Percentiles rank a stretch among this genome's conserved stretches.
Evolutionary conservation across 2,329 filamentous ascomycete species (phyloP).

Genomic region (Colletotrichum theobromicola): DNA sequence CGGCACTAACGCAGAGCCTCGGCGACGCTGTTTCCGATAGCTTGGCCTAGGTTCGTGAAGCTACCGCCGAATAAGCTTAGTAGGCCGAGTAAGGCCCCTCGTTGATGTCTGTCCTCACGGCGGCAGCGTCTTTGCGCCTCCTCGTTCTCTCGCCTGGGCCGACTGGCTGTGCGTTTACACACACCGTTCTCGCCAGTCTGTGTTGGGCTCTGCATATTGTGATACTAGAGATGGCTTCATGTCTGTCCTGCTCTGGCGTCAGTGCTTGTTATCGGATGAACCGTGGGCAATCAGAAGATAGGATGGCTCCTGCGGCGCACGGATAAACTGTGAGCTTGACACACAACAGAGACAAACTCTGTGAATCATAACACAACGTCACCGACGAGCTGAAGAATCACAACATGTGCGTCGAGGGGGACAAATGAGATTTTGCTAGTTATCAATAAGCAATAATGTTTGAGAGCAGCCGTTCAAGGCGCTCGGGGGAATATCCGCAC

Average conservation of each 20-base stretch:
- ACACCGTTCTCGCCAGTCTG: neutral
- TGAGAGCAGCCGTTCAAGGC: neutral
- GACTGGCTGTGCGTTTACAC: neutral
- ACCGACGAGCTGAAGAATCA: neutral
- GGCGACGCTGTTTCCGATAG: slow-evolving; percentile 2
- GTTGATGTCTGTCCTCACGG: neutral
- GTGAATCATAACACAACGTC: neutral
- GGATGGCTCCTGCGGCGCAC: slow-evolving; percentile 6
- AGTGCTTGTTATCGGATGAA: neutral
- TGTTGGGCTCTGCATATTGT: neutral
- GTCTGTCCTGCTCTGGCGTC: neutral
- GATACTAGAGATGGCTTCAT: neutral
- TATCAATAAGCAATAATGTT: slow-evolving; percentile 1
- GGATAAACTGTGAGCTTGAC: neutral
- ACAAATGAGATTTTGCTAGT: neutral
- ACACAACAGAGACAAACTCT: neutral
- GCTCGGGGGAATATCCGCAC: slow-evolving; percentile 11
- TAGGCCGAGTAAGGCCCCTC: neutral
- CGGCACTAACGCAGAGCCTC: neutral
- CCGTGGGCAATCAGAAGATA: neutral
- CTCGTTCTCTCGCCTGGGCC: neutral
- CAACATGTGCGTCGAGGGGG: neutral
- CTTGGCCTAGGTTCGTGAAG: neutral
- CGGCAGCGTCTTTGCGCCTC: neutral
- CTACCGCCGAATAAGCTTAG: neutral